These are phyloP conservation scores for Berkeleyomyces rouxiae DNA, from an alignment of 2,329 filamentous ascomycete genomes.

Conservation along the genomic window DNA sequence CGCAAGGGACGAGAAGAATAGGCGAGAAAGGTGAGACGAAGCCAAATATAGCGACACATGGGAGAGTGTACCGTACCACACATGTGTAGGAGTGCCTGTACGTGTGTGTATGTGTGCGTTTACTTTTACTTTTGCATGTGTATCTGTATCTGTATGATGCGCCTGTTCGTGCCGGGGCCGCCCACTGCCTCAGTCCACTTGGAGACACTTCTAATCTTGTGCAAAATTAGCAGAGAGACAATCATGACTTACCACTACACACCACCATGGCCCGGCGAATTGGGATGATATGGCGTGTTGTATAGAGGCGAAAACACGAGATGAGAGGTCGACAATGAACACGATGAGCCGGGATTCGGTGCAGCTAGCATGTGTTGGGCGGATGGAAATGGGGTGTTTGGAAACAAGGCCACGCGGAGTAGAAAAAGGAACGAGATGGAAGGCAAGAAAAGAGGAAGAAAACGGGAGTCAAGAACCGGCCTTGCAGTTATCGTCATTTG, in stretches of 20 bases:
- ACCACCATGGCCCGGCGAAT: slow-evolving; percentile 7
- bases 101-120: neutral
- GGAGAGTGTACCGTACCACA: too few relatives aligned
- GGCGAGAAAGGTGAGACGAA: neutral
- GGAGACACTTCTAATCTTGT: neutral
- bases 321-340: slow-evolving; percentile 5
- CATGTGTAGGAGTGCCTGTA: neutral
- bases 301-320: neutral
- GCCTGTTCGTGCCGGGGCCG: neutral
- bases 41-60: neutral
- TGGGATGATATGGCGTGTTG: slow-evolving; percentile 4
- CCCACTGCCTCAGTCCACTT: slow-evolving; percentile 1
- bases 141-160: neutral
- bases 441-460: neutral
- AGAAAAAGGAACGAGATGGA: neutral
- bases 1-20: neutral
- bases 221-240: neutral
- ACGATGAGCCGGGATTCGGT: neutral
- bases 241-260: slow-evolving; percentile 1
- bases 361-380: neutral
- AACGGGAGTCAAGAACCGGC: neutral
- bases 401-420: neutral
- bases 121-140: neutral
- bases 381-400: slow-evolving; percentile 1
- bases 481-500: neutral